Percentiles rank a stretch among this genome's conserved stretches.
These are phyloP conservation scores for Dendrobium nobile DNA, from an alignment of 106 monocot genomes.

Conservation along the genomic window DNA sequence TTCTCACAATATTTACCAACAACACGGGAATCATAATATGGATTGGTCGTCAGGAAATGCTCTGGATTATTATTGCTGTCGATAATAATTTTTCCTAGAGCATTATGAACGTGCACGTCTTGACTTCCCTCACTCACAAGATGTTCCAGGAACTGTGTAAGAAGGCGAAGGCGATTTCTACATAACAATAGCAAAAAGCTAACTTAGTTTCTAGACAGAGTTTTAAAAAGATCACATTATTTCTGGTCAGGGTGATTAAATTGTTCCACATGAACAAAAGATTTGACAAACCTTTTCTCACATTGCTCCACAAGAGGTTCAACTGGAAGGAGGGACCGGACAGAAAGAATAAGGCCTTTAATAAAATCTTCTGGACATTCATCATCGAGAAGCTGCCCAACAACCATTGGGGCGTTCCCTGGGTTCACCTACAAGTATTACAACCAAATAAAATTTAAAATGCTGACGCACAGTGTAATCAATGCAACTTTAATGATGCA, in stretches of 20 bases:
- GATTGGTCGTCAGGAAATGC: conserved; percentile 94
- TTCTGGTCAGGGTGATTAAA: neutral
- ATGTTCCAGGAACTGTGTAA: conserved; percentile 96
- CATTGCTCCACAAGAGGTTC: conserved; percentile 98
- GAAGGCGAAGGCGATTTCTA: conserved; percentile 83
- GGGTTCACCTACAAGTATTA: conserved; percentile 71
- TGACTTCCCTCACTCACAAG: conserved; percentile 98
- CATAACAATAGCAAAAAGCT: conserved; percentile 8
- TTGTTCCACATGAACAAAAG: neutral
- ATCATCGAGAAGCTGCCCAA: conserved; percentile 90
- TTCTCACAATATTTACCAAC: conserved; percentile 99
- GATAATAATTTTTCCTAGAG: conserved; percentile 93
- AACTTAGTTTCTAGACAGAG: neutral
- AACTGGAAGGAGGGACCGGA: conserved; percentile 93
- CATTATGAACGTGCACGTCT: conserved; percentile 99
- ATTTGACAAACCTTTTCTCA: conserved; percentile 69
- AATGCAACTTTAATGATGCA: too few species aligned
- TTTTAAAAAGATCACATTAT: neutral
- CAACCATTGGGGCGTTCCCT: conserved; percentile 83
- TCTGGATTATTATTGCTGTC: conserved; percentile 99
- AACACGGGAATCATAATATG: conserved; percentile 98
- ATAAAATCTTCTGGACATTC: conserved; percentile 99
- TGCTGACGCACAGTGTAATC: neutral
- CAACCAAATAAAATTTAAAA: neutral
- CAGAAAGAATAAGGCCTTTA: conserved; percentile 92